Conservation (phyloP, 2,329 filamentous ascomycete genomes). For the Fusarium coicis region DNA sequence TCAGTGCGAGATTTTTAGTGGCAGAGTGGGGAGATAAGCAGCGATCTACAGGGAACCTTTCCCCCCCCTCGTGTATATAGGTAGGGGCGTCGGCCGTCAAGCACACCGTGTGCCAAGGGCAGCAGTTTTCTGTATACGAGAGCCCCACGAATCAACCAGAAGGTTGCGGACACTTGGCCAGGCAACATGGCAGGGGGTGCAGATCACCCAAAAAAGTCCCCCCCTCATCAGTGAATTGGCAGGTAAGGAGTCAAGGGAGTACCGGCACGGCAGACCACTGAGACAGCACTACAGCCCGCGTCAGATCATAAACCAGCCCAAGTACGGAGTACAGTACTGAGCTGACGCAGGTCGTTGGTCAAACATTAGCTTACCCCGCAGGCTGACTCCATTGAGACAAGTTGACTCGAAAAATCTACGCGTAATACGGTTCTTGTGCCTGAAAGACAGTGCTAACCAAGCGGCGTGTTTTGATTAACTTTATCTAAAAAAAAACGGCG, state of each 20-base stretch:
- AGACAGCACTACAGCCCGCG: neutral
- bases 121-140: constrained; percentile 3
- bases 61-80: constrained; percentile 22
- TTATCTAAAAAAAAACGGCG: constrained; percentile 1
- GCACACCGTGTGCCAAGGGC: neutral
- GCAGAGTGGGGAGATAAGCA: constrained; percentile 8
- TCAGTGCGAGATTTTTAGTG: constrained; percentile 15
- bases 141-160: constrained; percentile 20
- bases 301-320: constrained; percentile 14
- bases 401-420: neutral
- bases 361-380: constrained; percentile 14
- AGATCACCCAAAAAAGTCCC: constrained; percentile 8
- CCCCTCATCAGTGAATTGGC: neutral
- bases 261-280: neutral
- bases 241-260: neutral
- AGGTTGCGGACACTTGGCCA: neutral
- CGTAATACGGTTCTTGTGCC: constrained; percentile 12
- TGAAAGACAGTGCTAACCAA: constrained; percentile 8
- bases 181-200: constrained; percentile 9
- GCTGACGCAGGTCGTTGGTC: neutral
- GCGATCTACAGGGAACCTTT: constrained; percentile 14
- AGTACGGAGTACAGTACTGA: neutral
- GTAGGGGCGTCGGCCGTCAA: constrained; percentile 13
- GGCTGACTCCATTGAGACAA: neutral
- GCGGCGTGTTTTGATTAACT: constrained; percentile 17